phyloP scores from a whole-genome alignment of 73 alveolate species.

The Paramecium primaurelia region DNA sequence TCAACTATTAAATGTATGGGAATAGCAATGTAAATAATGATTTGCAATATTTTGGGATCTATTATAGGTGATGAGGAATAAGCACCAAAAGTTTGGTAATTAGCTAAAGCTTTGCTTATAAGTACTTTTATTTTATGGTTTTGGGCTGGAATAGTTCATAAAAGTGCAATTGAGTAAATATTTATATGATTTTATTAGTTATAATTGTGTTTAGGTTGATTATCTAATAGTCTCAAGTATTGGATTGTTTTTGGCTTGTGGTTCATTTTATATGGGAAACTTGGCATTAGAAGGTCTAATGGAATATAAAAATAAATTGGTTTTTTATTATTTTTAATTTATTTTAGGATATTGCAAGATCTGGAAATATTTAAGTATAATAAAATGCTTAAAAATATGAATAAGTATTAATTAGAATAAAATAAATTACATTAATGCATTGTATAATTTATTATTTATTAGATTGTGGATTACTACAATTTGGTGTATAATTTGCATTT shows the following conservation, averaged over 20 bases:
- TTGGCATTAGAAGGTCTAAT: neutral
- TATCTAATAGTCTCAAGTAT: neutral
- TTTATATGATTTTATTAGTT: neutral
- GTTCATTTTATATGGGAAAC: neutral
- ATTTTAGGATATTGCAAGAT: neutral
- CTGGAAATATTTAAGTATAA: neutral
- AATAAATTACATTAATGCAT: neutral
- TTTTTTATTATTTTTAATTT: neutral
- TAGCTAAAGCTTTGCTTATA: neutral
- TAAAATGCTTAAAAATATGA: neutral
- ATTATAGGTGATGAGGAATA: neutral
- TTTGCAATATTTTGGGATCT: slow-evolving; percentile 4
- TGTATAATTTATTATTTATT: neutral
- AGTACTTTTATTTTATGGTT: neutral
- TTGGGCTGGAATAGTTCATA: neutral
- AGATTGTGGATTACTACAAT: neutral
- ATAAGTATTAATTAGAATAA: neutral
- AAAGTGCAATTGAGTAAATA: neutral
- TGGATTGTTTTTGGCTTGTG: neutral
- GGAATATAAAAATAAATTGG: neutral
- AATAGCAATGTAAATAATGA: neutral
- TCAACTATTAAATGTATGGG: neutral
- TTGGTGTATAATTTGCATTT: neutral
- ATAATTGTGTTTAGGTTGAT: neutral
- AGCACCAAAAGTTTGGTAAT: neutral